Evolutionary conservation across 2,329 filamentous ascomycete genomes (phyloP), one percentile per base, ranked within the genome.

Genomic region (Davidsoniella eucalypti): DNA sequence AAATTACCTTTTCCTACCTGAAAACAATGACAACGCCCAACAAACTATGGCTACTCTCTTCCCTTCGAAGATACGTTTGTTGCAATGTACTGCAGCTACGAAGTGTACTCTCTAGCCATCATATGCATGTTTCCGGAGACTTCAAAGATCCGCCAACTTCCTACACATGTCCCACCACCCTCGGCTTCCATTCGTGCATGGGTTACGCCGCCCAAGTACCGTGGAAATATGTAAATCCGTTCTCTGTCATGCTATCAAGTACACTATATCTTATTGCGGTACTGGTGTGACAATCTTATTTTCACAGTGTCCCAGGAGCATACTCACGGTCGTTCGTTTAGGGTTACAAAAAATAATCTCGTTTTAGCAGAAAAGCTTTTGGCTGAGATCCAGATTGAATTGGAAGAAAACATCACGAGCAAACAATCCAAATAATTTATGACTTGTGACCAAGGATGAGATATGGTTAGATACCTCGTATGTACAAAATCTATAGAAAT

Each of bases 171-270:
- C 1, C 41, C 51, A 10, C 47, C 51, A 36, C 82, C 81, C 48
- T 75, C 73, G 54, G 84, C 80, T 7, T 68, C 87, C 44, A 80
- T 94, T 52, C 76, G 84, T 25, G 87, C 84, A 1, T 94, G 87
- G 87, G 90, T 86, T 2, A 84, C 87, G 1, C 72, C 72, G 60
- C 65, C 79, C 47, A 70, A 71, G 56, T 87, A 86, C 62, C 73
- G 87, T 23, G 70, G 75, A 29, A 76, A 77, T 55, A 86, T 87
- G 0, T 2, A 71, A 68, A 39, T 80, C 79, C 29, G 65, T 94
- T 58, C 68, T 94, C 44, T 74, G 82, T 56, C 82, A 84, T 57
- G 85, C 83, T 1, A 78, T 88, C 2, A 71, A 71, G 51, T 62
- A 82, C 50, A 81, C 82, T 53, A 74, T 75, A 57, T 78, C 80